These are phyloP conservation scores for Spathaspora boniae DNA, from an alignment of 805 yeast genomes.

Conservation along the genomic window DNA sequence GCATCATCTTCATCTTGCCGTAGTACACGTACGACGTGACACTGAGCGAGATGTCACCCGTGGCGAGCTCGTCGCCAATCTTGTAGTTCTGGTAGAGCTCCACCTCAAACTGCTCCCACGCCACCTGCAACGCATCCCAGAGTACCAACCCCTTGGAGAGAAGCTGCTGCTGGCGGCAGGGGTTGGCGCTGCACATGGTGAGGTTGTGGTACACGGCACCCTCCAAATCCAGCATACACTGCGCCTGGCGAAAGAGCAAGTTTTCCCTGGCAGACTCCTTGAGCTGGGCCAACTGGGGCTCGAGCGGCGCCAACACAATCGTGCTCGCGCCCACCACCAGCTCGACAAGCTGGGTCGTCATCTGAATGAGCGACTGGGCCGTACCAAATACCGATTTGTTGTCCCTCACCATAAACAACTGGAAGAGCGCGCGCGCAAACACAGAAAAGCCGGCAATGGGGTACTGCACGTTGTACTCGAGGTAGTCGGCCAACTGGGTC, in stretches of 20 bases:
- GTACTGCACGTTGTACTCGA: constrained; percentile 24
- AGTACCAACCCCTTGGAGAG: constrained; percentile 48
- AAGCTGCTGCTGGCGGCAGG: constrained; percentile 80
- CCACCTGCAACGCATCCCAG: constrained; percentile 83
- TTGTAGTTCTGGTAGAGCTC: constrained; percentile 32
- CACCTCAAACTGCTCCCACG: constrained; percentile 62
- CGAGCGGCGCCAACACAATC: constrained; percentile 22
- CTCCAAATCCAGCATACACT: constrained; percentile 45
- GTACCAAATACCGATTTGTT: constrained; percentile 58
- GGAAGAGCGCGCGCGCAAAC: constrained; percentile 62
- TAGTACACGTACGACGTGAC: constrained; percentile 67
- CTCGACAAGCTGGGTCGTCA: constrained; percentile 36
- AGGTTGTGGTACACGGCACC: constrained; percentile 34
- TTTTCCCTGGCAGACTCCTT: constrained; percentile 8
- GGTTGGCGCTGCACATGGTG: constrained; percentile 47
- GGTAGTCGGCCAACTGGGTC: constrained; percentile 24
- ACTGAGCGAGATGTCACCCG: constrained; percentile 51
- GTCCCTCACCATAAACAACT: constrained; percentile 59
- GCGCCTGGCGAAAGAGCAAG: constrained; percentile 14
- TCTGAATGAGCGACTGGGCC: constrained; percentile 17
- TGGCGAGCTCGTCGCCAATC: constrained; percentile 35
- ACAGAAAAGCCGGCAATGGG: constrained; percentile 31
- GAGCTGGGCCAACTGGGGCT: constrained; percentile 8
- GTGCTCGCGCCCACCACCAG: constrained; percentile 35
- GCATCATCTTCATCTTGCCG: constrained; percentile 67